Conservation (phyloP, 129 eudicot genomes). For the Centaurea solstitialis region DNA sequence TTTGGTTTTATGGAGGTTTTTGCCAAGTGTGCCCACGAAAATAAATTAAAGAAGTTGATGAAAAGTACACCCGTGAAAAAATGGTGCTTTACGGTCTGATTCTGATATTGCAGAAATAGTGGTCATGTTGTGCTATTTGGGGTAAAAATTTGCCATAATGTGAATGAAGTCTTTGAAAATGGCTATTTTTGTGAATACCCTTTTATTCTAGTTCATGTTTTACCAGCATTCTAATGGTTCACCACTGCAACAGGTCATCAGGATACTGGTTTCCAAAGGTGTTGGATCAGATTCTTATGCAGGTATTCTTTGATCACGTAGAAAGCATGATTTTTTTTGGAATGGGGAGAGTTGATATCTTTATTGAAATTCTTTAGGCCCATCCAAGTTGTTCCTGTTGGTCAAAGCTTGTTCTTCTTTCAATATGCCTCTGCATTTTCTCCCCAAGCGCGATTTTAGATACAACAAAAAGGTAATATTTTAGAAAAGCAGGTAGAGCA, state of each 20-base stretch:
- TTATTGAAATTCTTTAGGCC: conserved; percentile 46
- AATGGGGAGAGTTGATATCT: background rate
- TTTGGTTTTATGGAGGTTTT: background rate
- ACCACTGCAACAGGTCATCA: conserved; percentile 56
- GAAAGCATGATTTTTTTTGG: background rate
- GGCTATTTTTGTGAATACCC: background rate
- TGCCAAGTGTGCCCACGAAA: background rate
- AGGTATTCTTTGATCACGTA: conserved; percentile 49
- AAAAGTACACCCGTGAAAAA: background rate
- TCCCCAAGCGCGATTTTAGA: conserved; percentile 87
- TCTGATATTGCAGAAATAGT: background rate
- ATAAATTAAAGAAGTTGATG: background rate
- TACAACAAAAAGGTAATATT: conserved; percentile 58
- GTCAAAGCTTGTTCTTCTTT: conserved; percentile 77
- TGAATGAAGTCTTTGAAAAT: background rate
- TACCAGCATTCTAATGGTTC: background rate
- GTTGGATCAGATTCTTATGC: conserved; percentile 79
- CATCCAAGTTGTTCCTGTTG: conserved; percentile 79
- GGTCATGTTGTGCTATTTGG: background rate
- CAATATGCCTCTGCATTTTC: conserved; percentile 81
- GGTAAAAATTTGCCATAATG: background rate
- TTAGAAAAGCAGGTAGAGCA: background rate
- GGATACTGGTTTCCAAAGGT: conserved; percentile 75
- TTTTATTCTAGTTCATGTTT: background rate
- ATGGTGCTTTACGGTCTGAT: background rate